Percentiles rank a stretch among this genome's conserved stretches.
Conservation (phyloP, 768 basidiomycete species). For the Russula foetens region DNA sequence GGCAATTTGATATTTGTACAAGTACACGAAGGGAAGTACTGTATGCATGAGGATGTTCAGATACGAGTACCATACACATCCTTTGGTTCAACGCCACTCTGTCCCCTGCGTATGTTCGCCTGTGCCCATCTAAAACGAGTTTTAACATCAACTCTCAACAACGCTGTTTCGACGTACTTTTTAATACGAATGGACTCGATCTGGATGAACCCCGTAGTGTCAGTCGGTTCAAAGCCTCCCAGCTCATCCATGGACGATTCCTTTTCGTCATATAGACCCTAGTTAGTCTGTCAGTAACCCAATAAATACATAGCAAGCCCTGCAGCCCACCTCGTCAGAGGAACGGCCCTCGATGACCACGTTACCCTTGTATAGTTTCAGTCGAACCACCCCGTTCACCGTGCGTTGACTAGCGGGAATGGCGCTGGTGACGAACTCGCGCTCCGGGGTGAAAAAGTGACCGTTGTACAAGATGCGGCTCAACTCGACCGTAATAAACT, state of each 20-base stretch:
- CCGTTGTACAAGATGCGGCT: constrained; percentile 95
- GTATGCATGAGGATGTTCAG: constrained; percentile 5
- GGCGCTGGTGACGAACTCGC: constrained; percentile 86
- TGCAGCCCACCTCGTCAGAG: constrained; percentile 63
- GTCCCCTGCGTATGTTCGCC: constrained; percentile 78
- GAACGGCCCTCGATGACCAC: constrained; percentile 87
- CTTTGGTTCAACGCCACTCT: constrained; percentile 64
- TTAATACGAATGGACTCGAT: constrained; percentile 98
- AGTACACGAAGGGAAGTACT: neutral
- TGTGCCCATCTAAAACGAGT: constrained; percentile 64
- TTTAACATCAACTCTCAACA: constrained; percentile 7
- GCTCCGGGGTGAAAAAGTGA: constrained; percentile 99
- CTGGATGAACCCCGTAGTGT: constrained; percentile 93
- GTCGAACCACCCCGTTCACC: constrained; percentile 85
- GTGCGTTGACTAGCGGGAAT: constrained; percentile 94
- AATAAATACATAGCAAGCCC: neutral
- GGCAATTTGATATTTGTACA: neutral
- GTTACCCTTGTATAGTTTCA: constrained; percentile 96
- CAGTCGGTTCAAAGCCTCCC: constrained; percentile 94
- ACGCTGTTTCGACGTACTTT: constrained; percentile 50
- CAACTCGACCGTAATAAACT: constrained; percentile 87
- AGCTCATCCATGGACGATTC: constrained; percentile 99
- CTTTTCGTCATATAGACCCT: constrained; percentile 93
- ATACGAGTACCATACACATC: constrained; percentile 72
- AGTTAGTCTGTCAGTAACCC: neutral